Conservation (phyloP, 2,329 filamentous ascomycete genomes). For the Mycosphaerella sp. region DNA sequence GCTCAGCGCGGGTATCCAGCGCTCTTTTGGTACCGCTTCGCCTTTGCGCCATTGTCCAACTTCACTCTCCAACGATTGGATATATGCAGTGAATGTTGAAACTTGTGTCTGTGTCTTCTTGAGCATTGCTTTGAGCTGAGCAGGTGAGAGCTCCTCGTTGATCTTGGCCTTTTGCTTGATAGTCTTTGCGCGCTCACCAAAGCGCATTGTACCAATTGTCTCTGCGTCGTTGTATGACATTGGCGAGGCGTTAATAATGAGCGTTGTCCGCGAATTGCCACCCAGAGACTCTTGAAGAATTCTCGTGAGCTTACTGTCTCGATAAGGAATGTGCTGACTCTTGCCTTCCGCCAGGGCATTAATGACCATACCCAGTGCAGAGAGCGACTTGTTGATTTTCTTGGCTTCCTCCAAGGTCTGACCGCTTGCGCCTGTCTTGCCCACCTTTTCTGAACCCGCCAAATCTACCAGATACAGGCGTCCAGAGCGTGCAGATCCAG, state of each 20-base stretch:
- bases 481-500: slow-evolving; percentile 89
- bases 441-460: slow-evolving; percentile 96
- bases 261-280: slow-evolving; percentile 95
- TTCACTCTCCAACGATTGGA: slow-evolving; percentile 75
- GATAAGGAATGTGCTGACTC: slow-evolving; percentile 91
- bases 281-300: slow-evolving; percentile 96
- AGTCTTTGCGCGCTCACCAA: slow-evolving; percentile 92
- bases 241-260: slow-evolving; percentile 99
- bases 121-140: slow-evolving; percentile 87
- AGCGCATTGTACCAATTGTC: slow-evolving; percentile 83
- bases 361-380: slow-evolving; percentile 97
- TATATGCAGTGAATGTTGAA: slow-evolving; percentile 81
- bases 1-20: slow-evolving; percentile 66
- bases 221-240: slow-evolving; percentile 97
- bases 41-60: slow-evolving; percentile 81
- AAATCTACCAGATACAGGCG: slow-evolving; percentile 97
- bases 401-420: slow-evolving; percentile 97
- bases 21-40: slow-evolving; percentile 80
- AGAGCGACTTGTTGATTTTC: slow-evolving; percentile 99
- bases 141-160: slow-evolving; percentile 93
- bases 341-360: slow-evolving; percentile 95
- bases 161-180: slow-evolving; percentile 99
- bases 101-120: slow-evolving; percentile 88
- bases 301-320: slow-evolving; percentile 95
- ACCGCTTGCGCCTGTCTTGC: slow-evolving; percentile 95